Evolutionary conservation across 2,329 filamentous ascomycete species (phyloP).

Genomic region (Phialophora verrucosa): DNA sequence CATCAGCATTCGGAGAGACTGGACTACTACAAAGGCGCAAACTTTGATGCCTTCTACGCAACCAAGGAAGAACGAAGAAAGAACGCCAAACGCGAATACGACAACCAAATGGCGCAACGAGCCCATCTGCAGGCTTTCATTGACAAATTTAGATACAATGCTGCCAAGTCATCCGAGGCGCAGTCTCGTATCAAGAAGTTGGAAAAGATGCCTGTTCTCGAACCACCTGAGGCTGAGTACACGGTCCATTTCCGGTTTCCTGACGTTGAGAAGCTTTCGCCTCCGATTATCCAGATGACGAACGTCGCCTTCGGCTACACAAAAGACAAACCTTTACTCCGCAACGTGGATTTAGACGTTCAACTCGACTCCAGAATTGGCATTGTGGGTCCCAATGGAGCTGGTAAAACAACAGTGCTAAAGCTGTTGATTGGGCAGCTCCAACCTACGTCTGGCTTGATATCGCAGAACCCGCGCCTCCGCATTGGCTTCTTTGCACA

Average conservation of each 20-base stretch:
- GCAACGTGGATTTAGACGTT: slow-evolving; percentile 90
- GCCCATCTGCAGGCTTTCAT: slow-evolving; percentile 97
- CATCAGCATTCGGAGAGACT: slow-evolving; percentile 96
- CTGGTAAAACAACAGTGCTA: slow-evolving; percentile 97
- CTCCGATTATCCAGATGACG: slow-evolving; percentile 97
- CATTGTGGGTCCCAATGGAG: slow-evolving; percentile 98
- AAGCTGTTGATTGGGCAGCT: slow-evolving; percentile 95
- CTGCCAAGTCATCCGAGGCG: slow-evolving; percentile 96
- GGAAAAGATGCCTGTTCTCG: slow-evolving; percentile 92
- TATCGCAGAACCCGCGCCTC: slow-evolving; percentile 85
- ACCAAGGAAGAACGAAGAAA: slow-evolving; percentile 97
- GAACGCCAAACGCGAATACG: slow-evolving; percentile 94
- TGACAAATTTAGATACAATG: slow-evolving; percentile 99
- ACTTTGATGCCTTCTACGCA: slow-evolving; percentile 96
- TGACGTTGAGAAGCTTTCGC: slow-evolving; percentile 95
- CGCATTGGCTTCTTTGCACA: slow-evolving; percentile 97
- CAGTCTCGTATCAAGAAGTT: slow-evolving; percentile 99
- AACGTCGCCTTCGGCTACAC: slow-evolving; percentile 89
- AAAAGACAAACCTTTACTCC: slow-evolving; percentile 77
- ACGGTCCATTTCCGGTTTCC: slow-evolving; percentile 96
- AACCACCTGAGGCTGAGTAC: slow-evolving; percentile 91
- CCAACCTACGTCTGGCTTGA: slow-evolving; percentile 75
- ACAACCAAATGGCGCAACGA: slow-evolving; percentile 94
- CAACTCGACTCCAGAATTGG: slow-evolving; percentile 98
- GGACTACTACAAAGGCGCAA: slow-evolving; percentile 97